These are phyloP conservation scores for Millerago galiae DNA, from an alignment of 805 yeast species.

Conservation along the genomic window DNA sequence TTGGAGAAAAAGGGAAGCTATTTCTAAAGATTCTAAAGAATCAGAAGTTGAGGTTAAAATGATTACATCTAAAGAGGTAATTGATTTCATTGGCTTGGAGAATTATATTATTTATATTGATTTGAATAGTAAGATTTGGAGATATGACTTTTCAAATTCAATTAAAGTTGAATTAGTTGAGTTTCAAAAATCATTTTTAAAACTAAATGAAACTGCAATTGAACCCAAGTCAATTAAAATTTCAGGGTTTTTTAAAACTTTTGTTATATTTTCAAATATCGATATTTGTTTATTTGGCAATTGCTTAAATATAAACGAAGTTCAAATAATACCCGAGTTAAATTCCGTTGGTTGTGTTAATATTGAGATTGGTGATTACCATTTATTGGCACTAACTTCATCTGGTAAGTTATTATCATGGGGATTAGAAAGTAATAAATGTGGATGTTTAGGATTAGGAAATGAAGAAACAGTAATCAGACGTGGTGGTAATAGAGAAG, in stretches of 20 bases:
- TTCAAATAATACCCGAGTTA: slow-evolving; percentile 32
- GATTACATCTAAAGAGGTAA: slow-evolving; percentile 29
- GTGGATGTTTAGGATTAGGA: slow-evolving; percentile 75
- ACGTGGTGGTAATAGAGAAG: slow-evolving; percentile 14
- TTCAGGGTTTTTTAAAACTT: slow-evolving; percentile 46
- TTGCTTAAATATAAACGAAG: slow-evolving; percentile 22
- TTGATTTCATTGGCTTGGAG: slow-evolving; percentile 54
- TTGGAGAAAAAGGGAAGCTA: slow-evolving; percentile 40
- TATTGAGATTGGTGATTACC: slow-evolving; percentile 68
- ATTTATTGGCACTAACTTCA: slow-evolving; percentile 52
- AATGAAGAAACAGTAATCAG: slow-evolving; percentile 21
- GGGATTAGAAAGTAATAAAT: slow-evolving; percentile 57
- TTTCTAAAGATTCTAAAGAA: slow-evolving; percentile 23
- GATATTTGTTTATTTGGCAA: slow-evolving; percentile 25
- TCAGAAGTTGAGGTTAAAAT: slow-evolving; percentile 35
- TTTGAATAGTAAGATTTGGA: slow-evolving; percentile 30
- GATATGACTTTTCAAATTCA: slow-evolving; percentile 17
- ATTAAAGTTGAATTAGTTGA: slow-evolving; percentile 21
- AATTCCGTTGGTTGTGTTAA: slow-evolving; percentile 45
- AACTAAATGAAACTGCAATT: slow-evolving; percentile 11
- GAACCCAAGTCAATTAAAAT: slow-evolving; percentile 40
- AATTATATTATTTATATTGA: slow-evolving; percentile 45
- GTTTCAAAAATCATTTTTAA: slow-evolving; percentile 29
- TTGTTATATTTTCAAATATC: slow-evolving; percentile 50
- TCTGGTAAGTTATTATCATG: slow-evolving; percentile 55